Conservation (phyloP, 768 basidiomycete genomes). For the Pleurotus platypus region DNA sequence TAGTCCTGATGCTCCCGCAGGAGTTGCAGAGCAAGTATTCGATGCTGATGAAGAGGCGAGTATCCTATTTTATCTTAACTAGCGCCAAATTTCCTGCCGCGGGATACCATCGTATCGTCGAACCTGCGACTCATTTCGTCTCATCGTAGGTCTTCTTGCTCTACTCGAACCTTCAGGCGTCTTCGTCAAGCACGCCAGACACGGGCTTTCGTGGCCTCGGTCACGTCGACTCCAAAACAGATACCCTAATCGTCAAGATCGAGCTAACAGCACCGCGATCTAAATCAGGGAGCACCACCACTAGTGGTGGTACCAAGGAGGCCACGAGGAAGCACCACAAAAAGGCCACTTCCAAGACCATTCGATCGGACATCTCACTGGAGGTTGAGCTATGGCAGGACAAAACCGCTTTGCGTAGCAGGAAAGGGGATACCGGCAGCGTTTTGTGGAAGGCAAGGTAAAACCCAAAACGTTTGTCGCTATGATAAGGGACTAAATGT, state of each 20-base stretch:
- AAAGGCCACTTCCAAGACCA: slow-evolving; percentile 20
- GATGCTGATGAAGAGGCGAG: slow-evolving; percentile 73
- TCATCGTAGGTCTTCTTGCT: slow-evolving; percentile 44
- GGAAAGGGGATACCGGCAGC: slow-evolving; percentile 83
- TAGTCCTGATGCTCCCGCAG: too few species aligned
- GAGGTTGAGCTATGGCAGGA: slow-evolving; percentile 65
- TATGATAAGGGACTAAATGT: too few species aligned
- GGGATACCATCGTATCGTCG: too few species aligned
- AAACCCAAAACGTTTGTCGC: not conserved
- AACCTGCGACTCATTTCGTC: too few species aligned
- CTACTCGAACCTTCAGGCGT: slow-evolving; percentile 39
- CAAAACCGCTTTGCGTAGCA: slow-evolving; percentile 65
- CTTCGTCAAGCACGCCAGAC: slow-evolving; percentile 5
- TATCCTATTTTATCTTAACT: slow-evolving; percentile 17
- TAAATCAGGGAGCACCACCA: not conserved
- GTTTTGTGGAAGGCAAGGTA: slow-evolving; percentile 86
- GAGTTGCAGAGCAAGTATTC: slow-evolving; percentile 30
- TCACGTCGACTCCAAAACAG: slow-evolving; percentile 58
- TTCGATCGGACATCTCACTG: slow-evolving; percentile 19
- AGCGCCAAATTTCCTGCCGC: slow-evolving; percentile 20
- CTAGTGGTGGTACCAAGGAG: slow-evolving; percentile 2
- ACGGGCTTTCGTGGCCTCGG: slow-evolving; percentile 54
- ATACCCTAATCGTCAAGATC: slow-evolving; percentile 52
- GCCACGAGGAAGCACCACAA: slow-evolving; percentile 10
- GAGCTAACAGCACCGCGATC: slow-evolving; percentile 39